Evolutionary conservation across 192 early-diverging fungal species (phyloP), one percentile per base, ranked within the genome.

Genomic region (Irineochytrium annulatum): DNA sequence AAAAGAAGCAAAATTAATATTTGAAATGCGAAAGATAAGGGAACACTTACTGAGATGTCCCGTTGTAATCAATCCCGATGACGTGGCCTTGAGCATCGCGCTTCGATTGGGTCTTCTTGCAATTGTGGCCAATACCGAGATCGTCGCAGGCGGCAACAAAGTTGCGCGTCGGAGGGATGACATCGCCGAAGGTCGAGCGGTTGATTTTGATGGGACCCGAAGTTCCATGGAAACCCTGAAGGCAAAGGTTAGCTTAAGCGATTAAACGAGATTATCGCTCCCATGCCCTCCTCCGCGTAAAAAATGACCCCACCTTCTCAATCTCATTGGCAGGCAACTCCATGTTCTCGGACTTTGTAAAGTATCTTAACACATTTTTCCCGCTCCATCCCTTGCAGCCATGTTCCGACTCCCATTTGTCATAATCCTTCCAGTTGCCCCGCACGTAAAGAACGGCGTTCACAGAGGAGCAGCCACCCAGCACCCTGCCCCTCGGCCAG

Each of bases 361-460:
- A 60, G 30, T 65, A 59, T n/a, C 59, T 58, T 14, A 65, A 26
- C 4, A 65, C 20, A 3, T 54, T 6, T 22, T 65, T 19, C 20
- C n/a, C 62, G 33, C 20, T 16, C 63, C 63, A 65, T 3, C 59
- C 59, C 17, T 43, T 29, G 46, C 55, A 62, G 20, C 63, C 63
- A 41, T 65, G 28, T 20, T 54, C 31, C 4, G 3, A 3, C 14
- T 57, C 60, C 63, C 63, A 65, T 20, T 22, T 14, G 28, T 59
- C 57, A 26, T 31, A 65, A 34, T 65, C 63, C 6, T 43, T 27
- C n/a, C 45, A 31, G 34, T 37, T 45, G n/a, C 63, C 63, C 3
- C 63, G n/a, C 2, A 62, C 63, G 34, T 55, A 64, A 6, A 64
- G 5, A 27, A 63, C 62, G 14, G 32, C 29, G 29, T 63, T 63